Evolutionary conservation across 176 grass and related monocot species (phyloP), one percentile per base, ranked within the genome.

Genomic region (Metroxylon sagu): DNA sequence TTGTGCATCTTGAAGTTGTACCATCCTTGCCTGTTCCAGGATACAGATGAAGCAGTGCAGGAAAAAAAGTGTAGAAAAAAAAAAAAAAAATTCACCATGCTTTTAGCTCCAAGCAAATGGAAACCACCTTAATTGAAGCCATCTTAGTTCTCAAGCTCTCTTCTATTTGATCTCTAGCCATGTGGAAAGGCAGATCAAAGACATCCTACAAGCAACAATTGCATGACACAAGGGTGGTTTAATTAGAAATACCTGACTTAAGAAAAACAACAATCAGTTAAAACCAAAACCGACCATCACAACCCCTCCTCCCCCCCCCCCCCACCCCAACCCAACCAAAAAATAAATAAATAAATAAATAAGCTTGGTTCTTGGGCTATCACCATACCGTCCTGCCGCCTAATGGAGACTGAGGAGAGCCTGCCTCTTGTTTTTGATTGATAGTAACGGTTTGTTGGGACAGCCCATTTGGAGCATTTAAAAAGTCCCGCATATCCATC

Each of bases 91-190:
- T 43, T 15, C 51, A 35, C 30, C 18, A 26, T 62, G 69, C 65
- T 27, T 5, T 72, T 53, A 53, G 6, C 4, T 50, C 25, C 39
- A 31, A 54, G 50, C 50, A 19, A 55, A 26, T 60, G 10, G 15
- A 28, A 48, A 29, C 26, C 64, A 92, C 94, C 94, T 98, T 98
- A 61, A 98, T 80, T 18, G 94, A 98, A 85, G 94, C 16, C 94
- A 98, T 98, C 80, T 98, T 98, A 23, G 94, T 98, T 16, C 94
- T 82, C 31, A 98, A 82, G 60, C 94, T 98, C 84, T 98, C 94
- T 73, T 93, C 94, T 71, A 98, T 98, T 75, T 98, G 94, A 69
- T 85, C 94, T 81, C 94, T 89, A 5, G 94, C 94, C 88, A 98
- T 98, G 79, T 98, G 94, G 76, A 98, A 98, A 52, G 94, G 94